phyloP scores from a whole-genome alignment of 768 basidiomycete species.

The Phallus indusiatus region DNA sequence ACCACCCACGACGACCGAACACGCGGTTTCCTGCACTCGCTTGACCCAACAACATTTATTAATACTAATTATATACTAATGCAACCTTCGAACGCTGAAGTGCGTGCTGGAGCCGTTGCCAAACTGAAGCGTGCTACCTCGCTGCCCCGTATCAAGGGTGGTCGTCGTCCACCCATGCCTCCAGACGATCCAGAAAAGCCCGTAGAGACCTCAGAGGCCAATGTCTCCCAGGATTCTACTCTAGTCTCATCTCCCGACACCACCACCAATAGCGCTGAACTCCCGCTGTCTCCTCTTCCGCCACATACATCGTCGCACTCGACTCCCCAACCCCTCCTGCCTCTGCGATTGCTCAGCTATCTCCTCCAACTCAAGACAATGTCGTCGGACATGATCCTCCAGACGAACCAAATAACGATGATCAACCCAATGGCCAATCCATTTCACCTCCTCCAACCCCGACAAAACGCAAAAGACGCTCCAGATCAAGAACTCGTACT shows the following conservation, averaged over 20 bases:
- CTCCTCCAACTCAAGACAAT: slow-evolving; percentile 17
- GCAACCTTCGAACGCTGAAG: slow-evolving; percentile 45
- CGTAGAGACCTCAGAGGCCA: neutral
- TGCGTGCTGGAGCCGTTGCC: slow-evolving; percentile 80
- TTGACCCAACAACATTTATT: neutral
- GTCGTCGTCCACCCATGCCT: slow-evolving; percentile 80
- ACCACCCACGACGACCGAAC: neutral
- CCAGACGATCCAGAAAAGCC: slow-evolving; percentile 40
- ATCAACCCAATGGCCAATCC: slow-evolving; percentile 19
- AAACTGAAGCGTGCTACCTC: slow-evolving; percentile 90
- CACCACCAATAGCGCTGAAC: neutral
- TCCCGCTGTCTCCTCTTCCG: neutral
- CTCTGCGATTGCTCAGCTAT: slow-evolving; percentile 24
- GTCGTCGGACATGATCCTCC: slow-evolving; percentile 16
- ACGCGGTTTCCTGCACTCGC: slow-evolving; percentile 3
- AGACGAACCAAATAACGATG: slow-evolving; percentile 17
- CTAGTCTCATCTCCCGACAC: neutral
- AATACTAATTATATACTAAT: slow-evolving; percentile 13
- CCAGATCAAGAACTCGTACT: slow-evolving; percentile 48
- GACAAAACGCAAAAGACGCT: slow-evolving; percentile 51
- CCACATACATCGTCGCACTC: slow-evolving; percentile 2
- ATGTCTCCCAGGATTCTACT: neutral
- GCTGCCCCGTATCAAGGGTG: slow-evolving; percentile 85
- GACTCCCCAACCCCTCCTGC: neutral
- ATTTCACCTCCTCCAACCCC: slow-evolving; percentile 27